Base-by-base conservation (phyloP, 768 basidiomycete genomes). In the Crassisporium funariophilum region DNA sequence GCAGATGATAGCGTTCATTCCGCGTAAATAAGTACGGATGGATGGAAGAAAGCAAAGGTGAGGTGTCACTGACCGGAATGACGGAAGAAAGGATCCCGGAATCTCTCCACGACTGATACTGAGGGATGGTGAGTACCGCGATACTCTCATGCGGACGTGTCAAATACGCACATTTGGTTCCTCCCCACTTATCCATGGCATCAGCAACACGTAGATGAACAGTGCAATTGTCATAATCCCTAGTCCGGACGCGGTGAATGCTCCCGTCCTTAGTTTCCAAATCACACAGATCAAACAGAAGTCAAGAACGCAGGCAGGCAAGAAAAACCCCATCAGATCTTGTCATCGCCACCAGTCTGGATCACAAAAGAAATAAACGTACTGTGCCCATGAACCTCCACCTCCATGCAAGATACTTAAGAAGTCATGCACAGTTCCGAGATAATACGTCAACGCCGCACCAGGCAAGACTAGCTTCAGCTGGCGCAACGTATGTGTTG, bases 391-490 rank as follows among this genome's bases (percentile, higher is more conserved):
- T 29, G 72, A 69, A 11, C 67, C 70, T 50, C 61, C 63, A 44
- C 60, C 61, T 17, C 66, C 58, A 13, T 71, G 61, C 4, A 71
- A 58, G 17, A 84, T 58, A 29, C 56, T 55, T 64, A 72, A 71
- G 52, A 87, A 72, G 55, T 79, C 66, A 33, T 72, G 65, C 25
- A 80, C 62, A 9, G 83, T 83, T 23, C 76, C 73, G 22, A 89
- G 69, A 58, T 79, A 78, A 61, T 82, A 83, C 3, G 86, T 87
- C 57, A 83, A 53, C 31, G 67, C 58, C 1, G 72, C 82, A 9
- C 88, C 88, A n/a, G 88, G 87, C 9, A 89, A 57, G 36, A 88
- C 79, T 45, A 89, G 82, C 60, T 89, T 87, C 59, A 90, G 76
- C 69, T 89, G 88, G 40, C 78, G 75, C 46, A 79, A 60, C 1